phyloP scores from a whole-genome alignment of 169 alveolate species.

The Cryptosporidium baileyi region DNA sequence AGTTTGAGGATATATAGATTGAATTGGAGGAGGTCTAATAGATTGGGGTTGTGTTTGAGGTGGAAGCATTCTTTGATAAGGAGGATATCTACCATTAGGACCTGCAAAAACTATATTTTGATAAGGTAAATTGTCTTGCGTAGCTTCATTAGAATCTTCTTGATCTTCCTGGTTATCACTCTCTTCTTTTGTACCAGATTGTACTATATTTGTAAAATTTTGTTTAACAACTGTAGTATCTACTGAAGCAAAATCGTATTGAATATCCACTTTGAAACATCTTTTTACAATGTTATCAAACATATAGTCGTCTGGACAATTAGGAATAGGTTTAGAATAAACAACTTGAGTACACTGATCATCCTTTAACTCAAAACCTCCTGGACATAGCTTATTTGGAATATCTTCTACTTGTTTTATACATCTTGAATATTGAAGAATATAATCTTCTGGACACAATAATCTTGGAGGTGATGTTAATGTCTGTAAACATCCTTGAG shows the following conservation, averaged over 20 bases:
- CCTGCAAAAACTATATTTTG: background rate
- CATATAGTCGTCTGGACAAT: slow-evolving; percentile 58
- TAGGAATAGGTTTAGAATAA: slow-evolving; percentile 57
- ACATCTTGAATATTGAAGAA: slow-evolving; percentile 66
- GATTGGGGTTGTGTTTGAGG: slow-evolving; percentile 57
- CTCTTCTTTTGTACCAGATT: background rate
- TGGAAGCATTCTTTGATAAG: slow-evolving; percentile 54
- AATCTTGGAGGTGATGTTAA: slow-evolving; percentile 42
- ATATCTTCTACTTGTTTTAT: slow-evolving; percentile 55
- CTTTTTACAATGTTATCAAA: slow-evolving; percentile 60
- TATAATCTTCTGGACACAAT: slow-evolving; percentile 53
- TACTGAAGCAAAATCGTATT: slow-evolving; percentile 55
- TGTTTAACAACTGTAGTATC: slow-evolving; percentile 28
- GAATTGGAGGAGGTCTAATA: slow-evolving; percentile 52
- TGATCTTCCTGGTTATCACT: background rate
- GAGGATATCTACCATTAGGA: slow-evolving; percentile 23
- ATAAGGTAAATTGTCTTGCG: background rate
- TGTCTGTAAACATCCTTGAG: slow-evolving; percentile 48
- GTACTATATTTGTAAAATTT: slow-evolving; percentile 30
- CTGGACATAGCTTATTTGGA: slow-evolving; percentile 69
- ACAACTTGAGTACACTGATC: slow-evolving; percentile 63
- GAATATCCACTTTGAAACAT: slow-evolving; percentile 54
- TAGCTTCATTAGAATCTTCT: background rate
- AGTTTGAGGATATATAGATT: slow-evolving; percentile 30
- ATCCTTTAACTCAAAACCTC: slow-evolving; percentile 56